Evolutionary conservation across 2,329 filamentous ascomycete genomes (phyloP).

Genomic region (Fusarium transvaalense): DNA sequence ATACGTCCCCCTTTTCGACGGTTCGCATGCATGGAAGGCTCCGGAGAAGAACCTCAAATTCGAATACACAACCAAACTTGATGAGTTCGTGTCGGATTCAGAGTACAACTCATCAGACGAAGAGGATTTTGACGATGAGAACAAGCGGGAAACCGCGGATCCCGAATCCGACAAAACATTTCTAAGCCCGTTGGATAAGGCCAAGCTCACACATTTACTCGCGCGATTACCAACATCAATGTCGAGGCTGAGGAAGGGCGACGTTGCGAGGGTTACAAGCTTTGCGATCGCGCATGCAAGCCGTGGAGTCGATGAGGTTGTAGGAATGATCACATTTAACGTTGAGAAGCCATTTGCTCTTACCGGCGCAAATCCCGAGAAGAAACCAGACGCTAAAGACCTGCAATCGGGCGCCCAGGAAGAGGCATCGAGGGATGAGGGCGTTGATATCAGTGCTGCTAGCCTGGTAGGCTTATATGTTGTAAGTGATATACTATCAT

Average conservation of each 20-base stretch:
- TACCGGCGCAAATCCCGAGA: constrained; percentile 75
- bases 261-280: constrained; percentile 85
- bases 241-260: constrained; percentile 81
- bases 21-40: constrained; percentile 80
- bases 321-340: constrained; percentile 88
- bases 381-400: constrained; percentile 55
- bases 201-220: constrained; percentile 86
- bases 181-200: constrained; percentile 84
- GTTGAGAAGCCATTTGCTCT: constrained; percentile 81
- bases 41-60: constrained; percentile 81
- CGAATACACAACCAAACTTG: constrained; percentile 81
- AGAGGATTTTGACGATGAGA: constrained; percentile 76
- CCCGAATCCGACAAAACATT: constrained; percentile 70
- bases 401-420: constrained; percentile 50
- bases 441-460: constrained; percentile 74
- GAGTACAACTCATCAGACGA: constrained; percentile 91
- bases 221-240: constrained; percentile 82
- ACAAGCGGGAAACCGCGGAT: constrained; percentile 60
- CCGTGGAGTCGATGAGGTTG: constrained; percentile 87
- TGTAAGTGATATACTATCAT: constrained; percentile 81
- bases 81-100: constrained; percentile 84
- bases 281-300: constrained; percentile 92
- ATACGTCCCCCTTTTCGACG: constrained; percentile 79
- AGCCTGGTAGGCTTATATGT: constrained; percentile 87
- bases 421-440: constrained; percentile 57